phyloP scores from a whole-genome alignment of 768 basidiomycete species.

The Amanita jacksonii region DNA sequence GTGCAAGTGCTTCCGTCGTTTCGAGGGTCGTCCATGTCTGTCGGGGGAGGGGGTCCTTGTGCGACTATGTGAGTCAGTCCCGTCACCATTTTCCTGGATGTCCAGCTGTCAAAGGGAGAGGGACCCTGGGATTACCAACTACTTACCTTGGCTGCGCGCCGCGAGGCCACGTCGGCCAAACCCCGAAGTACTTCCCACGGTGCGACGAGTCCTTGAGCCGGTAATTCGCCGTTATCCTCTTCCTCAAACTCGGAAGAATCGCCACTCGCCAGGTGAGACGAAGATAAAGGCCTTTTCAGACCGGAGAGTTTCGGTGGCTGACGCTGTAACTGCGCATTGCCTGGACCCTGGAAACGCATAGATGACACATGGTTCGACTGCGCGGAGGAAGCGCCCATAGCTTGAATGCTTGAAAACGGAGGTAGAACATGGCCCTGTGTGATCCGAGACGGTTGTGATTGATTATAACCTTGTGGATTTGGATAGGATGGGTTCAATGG shows the following conservation, averaged over 20 bases:
- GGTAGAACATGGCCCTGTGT: slow-evolving; percentile 49
- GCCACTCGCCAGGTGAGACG: slow-evolving; percentile 65
- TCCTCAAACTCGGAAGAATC: slow-evolving; percentile 83
- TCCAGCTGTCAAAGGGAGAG: slow-evolving; percentile 10
- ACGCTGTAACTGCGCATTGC: slow-evolving; percentile 26
- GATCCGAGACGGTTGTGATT: slow-evolving; percentile 13
- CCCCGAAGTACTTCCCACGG: slow-evolving; percentile 82
- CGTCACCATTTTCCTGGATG: slow-evolving; percentile 64
- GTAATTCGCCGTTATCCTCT: slow-evolving; percentile 71
- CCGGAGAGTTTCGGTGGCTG: slow-evolving; percentile 25
- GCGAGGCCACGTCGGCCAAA: slow-evolving; percentile 72
- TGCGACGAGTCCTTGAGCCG: slow-evolving; percentile 72
- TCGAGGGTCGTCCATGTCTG: slow-evolving; percentile 55
- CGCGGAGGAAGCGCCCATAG: slow-evolving; percentile 38
- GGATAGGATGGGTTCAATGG: slow-evolving; percentile 32
- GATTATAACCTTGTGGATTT: slow-evolving; percentile 26
- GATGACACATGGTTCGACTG: slow-evolving; percentile 48
- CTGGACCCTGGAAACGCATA: slow-evolving; percentile 45
- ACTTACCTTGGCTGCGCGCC: slow-evolving; percentile 67
- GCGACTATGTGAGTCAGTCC: slow-evolving; percentile 68
- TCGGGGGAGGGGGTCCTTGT: slow-evolving; percentile 68
- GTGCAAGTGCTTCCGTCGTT: slow-evolving; percentile 65
- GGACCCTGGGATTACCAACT: slow-evolving; percentile 2
- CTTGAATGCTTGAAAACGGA: slow-evolving; percentile 61
- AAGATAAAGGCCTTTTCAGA: slow-evolving; percentile 46